Evolutionary conservation across 2,329 filamentous ascomycete species (phyloP).

Genomic region (Didymella lethalis): DNA sequence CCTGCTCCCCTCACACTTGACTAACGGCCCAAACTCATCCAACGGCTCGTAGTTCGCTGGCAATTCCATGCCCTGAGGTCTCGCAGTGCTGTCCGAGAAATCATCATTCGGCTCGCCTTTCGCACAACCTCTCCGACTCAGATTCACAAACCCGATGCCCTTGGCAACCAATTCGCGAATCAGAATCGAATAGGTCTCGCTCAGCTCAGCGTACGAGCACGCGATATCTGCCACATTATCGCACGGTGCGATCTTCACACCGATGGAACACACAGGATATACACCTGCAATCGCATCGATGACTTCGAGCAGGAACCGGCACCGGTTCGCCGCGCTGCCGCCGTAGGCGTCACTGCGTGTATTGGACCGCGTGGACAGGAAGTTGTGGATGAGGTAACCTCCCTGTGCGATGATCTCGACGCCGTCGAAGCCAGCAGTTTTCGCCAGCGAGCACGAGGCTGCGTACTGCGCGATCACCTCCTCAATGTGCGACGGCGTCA

Average conservation of each 20-base stretch:
- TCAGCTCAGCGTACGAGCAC: slow-evolving; percentile 14
- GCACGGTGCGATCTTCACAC: slow-evolving; percentile 40
- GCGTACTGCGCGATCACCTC: slow-evolving; percentile 17
- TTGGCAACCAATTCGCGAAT: slow-evolving; percentile 11
- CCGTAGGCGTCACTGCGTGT: slow-evolving; percentile 44
- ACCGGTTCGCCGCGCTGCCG: slow-evolving; percentile 42
- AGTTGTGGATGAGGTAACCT: slow-evolving; percentile 27
- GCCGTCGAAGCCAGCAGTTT: slow-evolving; percentile 21
- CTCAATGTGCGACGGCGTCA: slow-evolving; percentile 3
- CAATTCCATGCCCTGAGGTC: slow-evolving; percentile 20
- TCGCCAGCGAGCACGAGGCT: slow-evolving; percentile 7
- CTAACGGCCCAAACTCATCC: slow-evolving; percentile 31
- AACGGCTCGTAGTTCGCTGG: slow-evolving; percentile 29
- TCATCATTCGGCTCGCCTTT: slow-evolving; percentile 4
- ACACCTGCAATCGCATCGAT: slow-evolving; percentile 39
- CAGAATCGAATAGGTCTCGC: slow-evolving; percentile 21
- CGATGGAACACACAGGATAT: slow-evolving; percentile 27
- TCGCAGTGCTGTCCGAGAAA: slow-evolving; percentile 8
- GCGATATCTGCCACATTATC: slow-evolving; percentile 27
- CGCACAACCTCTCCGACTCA: slow-evolving; percentile 14
- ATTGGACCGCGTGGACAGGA: slow-evolving; percentile 32
- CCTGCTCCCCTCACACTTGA: slow-evolving; percentile 38
- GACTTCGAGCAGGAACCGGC: slow-evolving; percentile 44
- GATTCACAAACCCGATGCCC: slow-evolving; percentile 13
- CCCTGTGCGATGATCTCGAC: slow-evolving; percentile 27